Percentiles rank a stretch among this genome's conserved stretches.
phyloP scores from a whole-genome alignment of 192 early-diverging fungal genomes.

The Dissophora globulifera region DNA sequence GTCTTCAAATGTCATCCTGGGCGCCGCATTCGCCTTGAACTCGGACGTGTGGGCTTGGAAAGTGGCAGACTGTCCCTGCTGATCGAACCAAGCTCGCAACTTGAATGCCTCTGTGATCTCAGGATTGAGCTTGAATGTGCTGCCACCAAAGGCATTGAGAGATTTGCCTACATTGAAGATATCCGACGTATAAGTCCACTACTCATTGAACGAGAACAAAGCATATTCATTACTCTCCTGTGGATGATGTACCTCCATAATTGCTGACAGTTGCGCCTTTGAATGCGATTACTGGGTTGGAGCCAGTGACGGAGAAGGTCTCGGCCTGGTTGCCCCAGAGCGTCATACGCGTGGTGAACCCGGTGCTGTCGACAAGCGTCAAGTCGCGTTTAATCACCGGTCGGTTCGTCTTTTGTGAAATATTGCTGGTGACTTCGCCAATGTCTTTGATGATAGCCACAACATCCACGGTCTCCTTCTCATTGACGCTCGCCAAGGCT shows the following conservation, averaged over 20 bases:
- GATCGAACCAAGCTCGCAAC: conserved; percentile 36
- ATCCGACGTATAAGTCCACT: no score
- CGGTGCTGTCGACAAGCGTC: conserved; percentile 79
- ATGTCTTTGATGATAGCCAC: conserved; percentile 79
- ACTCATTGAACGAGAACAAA: no score
- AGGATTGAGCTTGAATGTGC: conserved; percentile 36
- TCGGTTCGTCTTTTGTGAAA: conserved; percentile 66
- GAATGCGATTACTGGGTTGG: conserved; percentile 75
- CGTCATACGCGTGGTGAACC: conserved; percentile 77
- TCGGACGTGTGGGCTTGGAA: conserved; percentile 44
- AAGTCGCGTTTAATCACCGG: conserved; percentile 87
- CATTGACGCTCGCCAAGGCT: conserved; percentile 73
- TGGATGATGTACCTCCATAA: conserved; percentile 75
- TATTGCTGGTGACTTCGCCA: conserved; percentile 66
- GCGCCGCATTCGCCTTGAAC: conserved; percentile 10
- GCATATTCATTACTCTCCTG: not conserved
- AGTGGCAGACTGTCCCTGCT: conserved; percentile 15
- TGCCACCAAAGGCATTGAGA: conserved; percentile 38
- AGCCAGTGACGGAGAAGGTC: conserved; percentile 59
- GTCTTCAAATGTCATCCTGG: conserved; percentile 43
- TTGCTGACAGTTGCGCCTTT: conserved; percentile 91
- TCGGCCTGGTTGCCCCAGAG: conserved; percentile 91
- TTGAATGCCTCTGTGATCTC: conserved; percentile 32
- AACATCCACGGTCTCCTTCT: conserved; percentile 77
- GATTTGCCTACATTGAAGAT: conserved; percentile 49